Percentiles rank a stretch among this genome's conserved stretches.
phyloP scores from a whole-genome alignment of 2,329 filamentous ascomycete species.

The Fusarium nematophilum region DNA sequence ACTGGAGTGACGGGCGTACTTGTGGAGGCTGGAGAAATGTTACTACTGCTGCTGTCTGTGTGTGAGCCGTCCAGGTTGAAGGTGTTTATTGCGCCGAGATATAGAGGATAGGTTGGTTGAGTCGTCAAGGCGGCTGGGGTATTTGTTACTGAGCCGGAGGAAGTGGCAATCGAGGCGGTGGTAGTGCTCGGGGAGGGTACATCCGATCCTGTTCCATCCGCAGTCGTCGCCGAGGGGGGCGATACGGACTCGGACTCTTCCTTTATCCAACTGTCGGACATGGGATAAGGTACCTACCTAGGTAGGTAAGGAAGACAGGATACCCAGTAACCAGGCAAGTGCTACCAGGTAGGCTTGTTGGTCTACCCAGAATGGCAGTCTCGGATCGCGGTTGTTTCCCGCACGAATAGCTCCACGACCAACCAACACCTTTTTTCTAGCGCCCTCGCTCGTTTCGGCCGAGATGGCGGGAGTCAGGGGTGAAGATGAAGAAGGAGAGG shows the following conservation, averaged over 20 bases:
- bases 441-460: constrained; percentile 28
- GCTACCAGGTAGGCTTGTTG: constrained; percentile 11
- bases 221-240: constrained; percentile 30
- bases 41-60: constrained; percentile 34
- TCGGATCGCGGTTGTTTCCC: constrained; percentile 21
- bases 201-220: constrained; percentile 12
- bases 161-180: constrained; percentile 11
- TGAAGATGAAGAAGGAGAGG: constrained; percentile 6
- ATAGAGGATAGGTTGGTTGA: constrained; percentile 18
- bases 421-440: constrained; percentile 17
- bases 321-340: no score
- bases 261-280: constrained; percentile 38
- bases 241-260: constrained; percentile 37
- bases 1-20: constrained; percentile 29
- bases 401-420: constrained; percentile 27
- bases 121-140: constrained; percentile 9
- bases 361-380: constrained; percentile 22
- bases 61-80: constrained; percentile 26
- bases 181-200: constrained; percentile 20
- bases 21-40: constrained; percentile 31
- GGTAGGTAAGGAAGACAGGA: background rate
- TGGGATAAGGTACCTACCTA: constrained; percentile 13
- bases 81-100: constrained; percentile 3
- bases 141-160: constrained; percentile 12
- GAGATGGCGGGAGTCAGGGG: constrained; percentile 28